These are phyloP conservation scores for Pezizomycotina sp. DNA, from an alignment of 2,329 filamentous ascomycete species.

Conservation along the genomic window DNA sequence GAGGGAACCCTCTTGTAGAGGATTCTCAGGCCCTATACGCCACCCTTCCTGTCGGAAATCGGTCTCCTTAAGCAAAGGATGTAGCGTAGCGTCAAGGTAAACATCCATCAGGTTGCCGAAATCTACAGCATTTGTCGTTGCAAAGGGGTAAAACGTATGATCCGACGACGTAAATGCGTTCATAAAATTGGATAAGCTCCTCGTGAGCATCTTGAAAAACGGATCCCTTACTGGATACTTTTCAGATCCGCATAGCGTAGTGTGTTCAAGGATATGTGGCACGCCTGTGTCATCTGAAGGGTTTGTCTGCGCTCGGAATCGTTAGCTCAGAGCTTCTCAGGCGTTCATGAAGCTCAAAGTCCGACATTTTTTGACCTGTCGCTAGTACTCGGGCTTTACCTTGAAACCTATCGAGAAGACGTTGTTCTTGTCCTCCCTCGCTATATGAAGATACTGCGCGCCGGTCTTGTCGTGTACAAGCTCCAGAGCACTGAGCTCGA, in stretches of 20 bases:
- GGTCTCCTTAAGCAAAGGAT: constrained; percentile 72
- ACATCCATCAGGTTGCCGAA: constrained; percentile 93
- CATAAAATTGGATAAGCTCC: constrained; percentile 99
- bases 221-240: constrained; percentile 98
- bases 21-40: constrained; percentile 87
- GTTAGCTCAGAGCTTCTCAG: too few species aligned
- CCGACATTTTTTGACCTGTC: too few species aligned
- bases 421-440: constrained; percentile 93
- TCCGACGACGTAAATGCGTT: constrained; percentile 95
- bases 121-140: constrained; percentile 87
- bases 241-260: constrained; percentile 84
- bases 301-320: constrained; percentile 60
- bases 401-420: constrained; percentile 99
- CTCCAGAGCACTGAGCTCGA: constrained; percentile 79
- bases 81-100: constrained; percentile 84
- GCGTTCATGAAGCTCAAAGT: too few species aligned
- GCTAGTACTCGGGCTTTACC: too few species aligned
- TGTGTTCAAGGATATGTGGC: constrained; percentile 94
- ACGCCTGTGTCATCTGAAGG: constrained; percentile 91
- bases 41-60: constrained; percentile 96
- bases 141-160: constrained; percentile 94
- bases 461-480: constrained; percentile 89
- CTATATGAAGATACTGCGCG: constrained; percentile 89
- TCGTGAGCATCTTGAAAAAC: constrained; percentile 98
- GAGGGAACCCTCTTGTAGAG: constrained; percentile 37